Base-by-base conservation (phyloP, 2,329 filamentous ascomycete species). In the Fusarium pseudonygamai region DNA sequence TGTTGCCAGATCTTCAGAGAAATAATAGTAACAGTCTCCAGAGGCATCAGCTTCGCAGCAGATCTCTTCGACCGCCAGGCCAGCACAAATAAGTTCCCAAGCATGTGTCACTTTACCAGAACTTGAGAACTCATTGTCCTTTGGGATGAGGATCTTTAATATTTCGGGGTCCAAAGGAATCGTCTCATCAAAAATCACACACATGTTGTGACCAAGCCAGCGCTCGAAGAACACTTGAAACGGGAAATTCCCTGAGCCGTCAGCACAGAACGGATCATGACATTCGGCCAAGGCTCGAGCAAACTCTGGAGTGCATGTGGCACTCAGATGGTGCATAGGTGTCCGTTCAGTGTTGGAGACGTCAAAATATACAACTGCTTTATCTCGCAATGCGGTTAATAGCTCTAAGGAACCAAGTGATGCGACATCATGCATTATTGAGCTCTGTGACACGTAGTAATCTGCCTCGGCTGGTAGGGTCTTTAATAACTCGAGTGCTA, bases 31-130 rank as follows among this genome's bases (percentile, higher is more conserved):
- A 7, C 58, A 60, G n/a, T n/a, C 2, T 4, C 6, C 13, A 4
- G 2, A 5, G 6, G 4, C 3, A 15, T 30, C 45, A 15, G 7
- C n/a, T 3, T n/a, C 7, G 14, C 57, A 60, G 32, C 57, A 52
- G 1, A 60, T 16, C 1, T 8, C 18, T 2, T 30, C 28, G 2
- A 12, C 5, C 1, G 9, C 46, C 4, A 60, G 15, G 4, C 4
- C 24, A 10, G 8, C 12, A 18, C 42, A 63, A 0, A 63, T 9
- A 4, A 49, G 22, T 9, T 63, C 18, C 52, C 52, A 63, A 12
- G 28, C 11, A 5, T 63, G 60, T 2, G 15, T 16, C 3, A 7
- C 22, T 3, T 28, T 18, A 5, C n/a, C 39, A 26, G 16, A 2
- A 1, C 22, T 36, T 9, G 7, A 1, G 4, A 63, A 63, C 7